Percentiles rank a stretch among this genome's conserved stretches.
These are phyloP conservation scores for Voacanga thouarsii DNA, from an alignment of 257 asterid genomes.

Conservation along the genomic window DNA sequence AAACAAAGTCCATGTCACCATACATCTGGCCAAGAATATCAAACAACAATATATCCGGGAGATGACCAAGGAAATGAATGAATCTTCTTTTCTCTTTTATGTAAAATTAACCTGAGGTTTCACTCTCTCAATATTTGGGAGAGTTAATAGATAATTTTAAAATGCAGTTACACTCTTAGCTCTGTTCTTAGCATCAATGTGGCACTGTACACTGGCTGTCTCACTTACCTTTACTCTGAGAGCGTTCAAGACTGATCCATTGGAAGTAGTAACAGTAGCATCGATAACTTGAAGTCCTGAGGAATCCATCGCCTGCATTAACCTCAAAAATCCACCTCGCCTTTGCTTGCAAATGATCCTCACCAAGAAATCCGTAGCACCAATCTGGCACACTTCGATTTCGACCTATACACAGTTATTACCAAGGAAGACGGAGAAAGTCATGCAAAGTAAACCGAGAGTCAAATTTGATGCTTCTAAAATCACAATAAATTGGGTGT, in stretches of 20 bases:
- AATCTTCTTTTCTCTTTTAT: background rate
- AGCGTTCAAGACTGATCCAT: slow-evolving; percentile 46
- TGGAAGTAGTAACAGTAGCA: slow-evolving; percentile 53
- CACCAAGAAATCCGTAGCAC: slow-evolving; percentile 49
- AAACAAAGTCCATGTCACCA: background rate
- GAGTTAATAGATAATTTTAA: background rate
- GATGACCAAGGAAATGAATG: background rate
- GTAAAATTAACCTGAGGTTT: background rate
- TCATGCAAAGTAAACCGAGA: background rate
- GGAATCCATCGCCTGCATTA: slow-evolving; percentile 56
- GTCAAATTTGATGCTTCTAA: background rate
- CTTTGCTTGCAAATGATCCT: slow-evolving; percentile 41
- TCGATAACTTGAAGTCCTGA: slow-evolving; percentile 58
- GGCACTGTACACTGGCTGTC: background rate
- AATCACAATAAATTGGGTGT: background rate
- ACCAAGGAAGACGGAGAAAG: slow-evolving; percentile 1
- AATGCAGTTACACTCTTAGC: background rate
- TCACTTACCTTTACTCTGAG: slow-evolving; percentile 57
- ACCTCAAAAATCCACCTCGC: slow-evolving; percentile 44
- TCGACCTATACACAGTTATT: slow-evolving; percentile 32
- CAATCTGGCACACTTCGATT: slow-evolving; percentile 63
- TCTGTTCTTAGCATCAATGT: background rate
- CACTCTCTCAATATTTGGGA: background rate
- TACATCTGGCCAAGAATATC: background rate
- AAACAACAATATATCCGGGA: background rate